Evolutionary conservation across 106 monocot genomes (phyloP), one percentile per base, ranked within the genome.

Genomic region (Iris macrosiphon): DNA sequence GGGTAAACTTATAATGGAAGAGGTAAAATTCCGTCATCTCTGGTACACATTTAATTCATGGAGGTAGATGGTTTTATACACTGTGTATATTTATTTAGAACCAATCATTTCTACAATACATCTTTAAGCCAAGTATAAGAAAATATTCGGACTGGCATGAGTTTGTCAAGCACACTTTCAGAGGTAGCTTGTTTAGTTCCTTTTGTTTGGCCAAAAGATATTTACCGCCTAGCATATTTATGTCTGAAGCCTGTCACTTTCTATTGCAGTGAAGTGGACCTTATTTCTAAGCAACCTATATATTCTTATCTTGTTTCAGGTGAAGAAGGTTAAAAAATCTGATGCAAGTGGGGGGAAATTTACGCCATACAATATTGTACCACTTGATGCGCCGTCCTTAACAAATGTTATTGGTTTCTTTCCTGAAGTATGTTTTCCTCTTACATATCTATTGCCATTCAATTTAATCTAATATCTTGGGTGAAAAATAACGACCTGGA

Each of bases 331-430:
- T 21, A 98, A 78, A 80, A 84, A 67, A 72, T 78, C 87, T 59
- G 96, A 96, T 60, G 89, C 68, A 31, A 74, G 86, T 28, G 66
- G 75, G 57, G 96, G 81, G 45, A 91, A 91, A 52, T 77, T 87
- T 35, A 73, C 74, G n/a, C 75, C 91, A 30, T 98, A 98, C 73
- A 98, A 98, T 54, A 98, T 98, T 70, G 83, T 98, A 55, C 91
- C 98, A 37, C 75, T 98, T 68, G 98, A 98, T 71, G 91, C 91
- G 14, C 83, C 87, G n/a, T 91, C 98, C 27, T 45, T 91, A 34
- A 69, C 87, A 40, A 91, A 98, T 73, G 77, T 72, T 33, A 75
- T 98, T 63, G 76, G 86, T 44, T 87, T 81, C 48, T 91, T 98
- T 50, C 86, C 87, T 12, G 98, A 98, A 75, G 98, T 98, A 79